Evolutionary conservation across 2,329 filamentous ascomycete species (phyloP).

Genomic region (Annulohypoxylon truncatum): DNA sequence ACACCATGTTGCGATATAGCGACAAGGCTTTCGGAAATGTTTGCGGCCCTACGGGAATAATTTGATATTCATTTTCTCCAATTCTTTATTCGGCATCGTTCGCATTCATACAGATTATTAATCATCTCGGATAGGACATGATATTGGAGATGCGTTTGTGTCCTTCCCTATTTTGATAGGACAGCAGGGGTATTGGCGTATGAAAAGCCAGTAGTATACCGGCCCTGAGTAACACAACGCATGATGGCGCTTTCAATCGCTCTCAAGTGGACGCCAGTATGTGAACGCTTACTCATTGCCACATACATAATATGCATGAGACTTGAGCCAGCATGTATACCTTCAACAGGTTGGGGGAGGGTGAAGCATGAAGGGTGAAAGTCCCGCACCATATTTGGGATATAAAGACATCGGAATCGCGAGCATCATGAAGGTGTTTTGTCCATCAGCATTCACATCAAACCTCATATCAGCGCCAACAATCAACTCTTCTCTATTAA

Average conservation of each 20-base stretch:
- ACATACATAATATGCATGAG: constrained; percentile 16
- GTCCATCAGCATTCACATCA: constrained; percentile 18
- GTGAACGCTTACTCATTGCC: constrained; percentile 36
- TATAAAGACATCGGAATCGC: constrained; percentile 31
- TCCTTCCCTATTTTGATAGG: background rate
- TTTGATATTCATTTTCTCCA: background rate
- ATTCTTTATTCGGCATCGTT: constrained; percentile 11
- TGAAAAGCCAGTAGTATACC: constrained; percentile 10
- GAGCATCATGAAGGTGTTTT: constrained; percentile 2
- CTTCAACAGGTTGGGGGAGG: constrained; percentile 10
- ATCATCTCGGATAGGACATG: constrained; percentile 1
- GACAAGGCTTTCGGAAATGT: background rate
- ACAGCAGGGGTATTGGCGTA: background rate
- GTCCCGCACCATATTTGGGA: constrained; percentile 13
- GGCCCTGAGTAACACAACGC: constrained; percentile 28
- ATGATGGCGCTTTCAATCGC: constrained; percentile 20
- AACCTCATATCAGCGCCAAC: background rate
- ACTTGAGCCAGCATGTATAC: constrained; percentile 7
- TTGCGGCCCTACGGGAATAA: constrained; percentile 16
- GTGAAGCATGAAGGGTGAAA: constrained; percentile 12
- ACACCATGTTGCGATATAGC: background rate
- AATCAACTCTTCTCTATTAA: background rate
- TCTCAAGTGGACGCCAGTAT: constrained; percentile 9
- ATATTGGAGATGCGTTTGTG: constrained; percentile 5
- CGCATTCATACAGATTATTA: constrained; percentile 5